phyloP scores from a whole-genome alignment of 805 yeast genomes.

The Teunomyces funiuensis region DNA sequence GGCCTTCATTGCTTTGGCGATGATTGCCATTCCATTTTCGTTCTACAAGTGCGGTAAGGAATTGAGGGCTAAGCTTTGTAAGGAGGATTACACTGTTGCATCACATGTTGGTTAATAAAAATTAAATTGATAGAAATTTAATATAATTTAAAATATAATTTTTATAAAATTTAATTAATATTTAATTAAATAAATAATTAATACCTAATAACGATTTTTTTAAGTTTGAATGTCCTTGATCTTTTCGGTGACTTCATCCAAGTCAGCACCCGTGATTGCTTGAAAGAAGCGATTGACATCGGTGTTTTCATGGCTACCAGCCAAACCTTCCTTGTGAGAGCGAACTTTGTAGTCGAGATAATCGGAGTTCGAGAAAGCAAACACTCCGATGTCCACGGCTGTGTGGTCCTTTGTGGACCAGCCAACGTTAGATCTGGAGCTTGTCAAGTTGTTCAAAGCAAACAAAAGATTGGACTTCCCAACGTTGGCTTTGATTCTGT shows the following conservation, averaged over 20 bases:
- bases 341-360: constrained; percentile 40
- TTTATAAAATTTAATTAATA: not conserved
- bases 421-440: constrained; percentile 82
- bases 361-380: constrained; percentile 67
- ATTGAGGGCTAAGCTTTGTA: constrained; percentile 64
- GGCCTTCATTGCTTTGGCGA: constrained; percentile 74
- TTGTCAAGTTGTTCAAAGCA: constrained; percentile 65
- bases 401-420: constrained; percentile 97
- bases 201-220: too few relatives aligned
- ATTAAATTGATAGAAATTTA: constrained; percentile 1
- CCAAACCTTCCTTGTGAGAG: constrained; percentile 42
- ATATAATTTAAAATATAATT: not conserved
- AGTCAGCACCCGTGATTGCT: constrained; percentile 47
- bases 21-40: constrained; percentile 70
- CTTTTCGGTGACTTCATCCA: constrained; percentile 48
- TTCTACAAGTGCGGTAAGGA: constrained; percentile 66
- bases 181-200: too few relatives aligned
- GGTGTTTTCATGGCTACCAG: constrained; percentile 83
- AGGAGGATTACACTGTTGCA: constrained; percentile 53
- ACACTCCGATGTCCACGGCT: constrained; percentile 92
- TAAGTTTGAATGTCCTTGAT: constrained; percentile 44
- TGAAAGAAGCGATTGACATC: constrained; percentile 80
- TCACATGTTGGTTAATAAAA: not conserved
- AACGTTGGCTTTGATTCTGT: constrained; percentile 17
- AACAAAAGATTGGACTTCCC: constrained; percentile 37